Percentiles rank a stretch among this genome's conserved stretches.
Conservation (phyloP, 1,284 basidiomycete genomes). For the Melampsora americana region DNA sequence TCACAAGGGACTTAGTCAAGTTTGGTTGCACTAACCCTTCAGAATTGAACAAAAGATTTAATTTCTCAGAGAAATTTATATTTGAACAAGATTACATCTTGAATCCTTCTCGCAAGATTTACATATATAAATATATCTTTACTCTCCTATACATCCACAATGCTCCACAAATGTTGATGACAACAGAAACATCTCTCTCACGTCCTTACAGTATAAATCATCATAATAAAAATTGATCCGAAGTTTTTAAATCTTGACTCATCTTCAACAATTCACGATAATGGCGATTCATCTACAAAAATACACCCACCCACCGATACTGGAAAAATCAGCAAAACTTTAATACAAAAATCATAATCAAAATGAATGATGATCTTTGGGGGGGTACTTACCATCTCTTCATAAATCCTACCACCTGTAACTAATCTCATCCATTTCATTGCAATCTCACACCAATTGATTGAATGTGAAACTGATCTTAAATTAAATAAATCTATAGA, state of each 20-base stretch:
- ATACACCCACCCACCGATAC: not conserved
- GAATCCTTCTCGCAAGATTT: too few species aligned
- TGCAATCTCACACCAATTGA: slow-evolving; percentile 40
- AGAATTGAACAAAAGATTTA: too few species aligned
- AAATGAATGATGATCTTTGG: not conserved
- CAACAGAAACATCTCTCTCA: not conserved
- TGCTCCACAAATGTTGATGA: too few species aligned
- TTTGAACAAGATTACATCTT: too few species aligned
- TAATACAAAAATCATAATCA: not conserved
- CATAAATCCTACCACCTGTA: slow-evolving; percentile 32
- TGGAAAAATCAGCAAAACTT: not conserved
- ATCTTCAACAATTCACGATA: slow-evolving; percentile 42
- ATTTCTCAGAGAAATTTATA: too few species aligned
- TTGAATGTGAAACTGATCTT: slow-evolving; percentile 17
- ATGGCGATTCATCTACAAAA: slow-evolving; percentile 38
- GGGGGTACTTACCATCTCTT: slow-evolving; percentile 37
- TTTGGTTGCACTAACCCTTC: too few species aligned
- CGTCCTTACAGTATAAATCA: not conserved
- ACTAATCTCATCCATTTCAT: slow-evolving; percentile 41
- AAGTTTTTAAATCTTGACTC: slow-evolving; percentile 5
- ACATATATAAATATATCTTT: too few species aligned
- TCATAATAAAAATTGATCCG: slow-evolving; percentile 11
- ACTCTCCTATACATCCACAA: too few species aligned
- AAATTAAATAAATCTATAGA: slow-evolving; percentile 35
- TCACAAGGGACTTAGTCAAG: too few species aligned